Evolutionary conservation across 805 yeast species (phyloP), one percentile per base, ranked within the genome.

Genomic region (Saccharomyces jurei): DNA sequence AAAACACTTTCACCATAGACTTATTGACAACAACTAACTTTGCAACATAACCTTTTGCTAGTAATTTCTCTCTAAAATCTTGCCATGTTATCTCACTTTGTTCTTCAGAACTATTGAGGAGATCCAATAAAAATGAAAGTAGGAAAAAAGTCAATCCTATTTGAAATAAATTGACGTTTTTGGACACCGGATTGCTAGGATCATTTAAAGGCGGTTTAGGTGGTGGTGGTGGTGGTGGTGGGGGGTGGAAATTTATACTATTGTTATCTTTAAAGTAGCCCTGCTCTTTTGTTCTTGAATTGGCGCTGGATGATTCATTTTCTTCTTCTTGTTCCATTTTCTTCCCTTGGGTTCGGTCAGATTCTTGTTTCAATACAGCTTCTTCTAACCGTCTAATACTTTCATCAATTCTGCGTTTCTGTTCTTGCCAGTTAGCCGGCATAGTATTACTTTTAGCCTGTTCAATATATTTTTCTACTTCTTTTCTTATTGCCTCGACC

Each of bases 1-100:
- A 73, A 21, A 81, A 83, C 2, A 92, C 87, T 52, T 84, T 79
- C 6, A 89, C 99, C 50, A 78, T 77, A 11, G 81, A 75, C 63
- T 86, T 86, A 73, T 94, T 92, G 30, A 89, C 82, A 6, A 94
- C 91, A 21, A 82, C 71, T 52, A 94, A 75, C 59, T 80, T 81
- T 49, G 82, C 77, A 13, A 94, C 99, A 47, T 82, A 77, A 4
- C 90, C 90, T 62, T 83, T 87, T 58, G 86, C 87, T 56, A 94
- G 76, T 63, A 84, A 84, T 49, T 83, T 77, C 4, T 84, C 75
- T 46, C 89, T 80, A 74, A 94, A 92, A 65, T 92, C 96, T 73
- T 94, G 98, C 86, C 90, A 94, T 2, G 97, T 83, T 56, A 92
- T 76, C 64, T 88, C 90, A 53, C 72, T 70, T 5, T 68, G 63